Evolutionary conservation across 805 yeast genomes (phyloP).

Genomic region (Clavispora vitiphila): DNA sequence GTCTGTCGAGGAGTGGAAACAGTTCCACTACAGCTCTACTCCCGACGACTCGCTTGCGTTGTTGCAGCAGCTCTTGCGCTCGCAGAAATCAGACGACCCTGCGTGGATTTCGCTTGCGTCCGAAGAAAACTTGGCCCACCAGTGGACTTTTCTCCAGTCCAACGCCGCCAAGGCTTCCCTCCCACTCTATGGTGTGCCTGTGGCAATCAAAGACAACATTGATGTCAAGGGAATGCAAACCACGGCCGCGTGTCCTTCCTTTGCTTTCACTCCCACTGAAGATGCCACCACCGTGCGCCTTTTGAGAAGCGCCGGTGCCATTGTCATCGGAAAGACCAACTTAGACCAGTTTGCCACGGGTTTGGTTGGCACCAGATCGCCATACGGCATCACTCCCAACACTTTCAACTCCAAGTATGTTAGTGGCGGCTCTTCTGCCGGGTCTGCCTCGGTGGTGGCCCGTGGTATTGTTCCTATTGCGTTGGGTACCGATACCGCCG

Average conservation of each 20-base stretch:
- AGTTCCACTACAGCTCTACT: constrained; percentile 58
- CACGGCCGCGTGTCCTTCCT: constrained; percentile 95
- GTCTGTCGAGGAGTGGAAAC: constrained; percentile 76
- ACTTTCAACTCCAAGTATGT: constrained; percentile 75
- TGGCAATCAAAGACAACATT: constrained; percentile 92
- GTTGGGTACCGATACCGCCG: constrained; percentile 96
- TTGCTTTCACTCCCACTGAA: constrained; percentile 55
- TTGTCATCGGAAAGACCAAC: constrained; percentile 89
- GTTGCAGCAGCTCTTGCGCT: constrained; percentile 41
- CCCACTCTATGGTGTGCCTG: constrained; percentile 89
- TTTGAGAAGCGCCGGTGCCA: constrained; percentile 88
- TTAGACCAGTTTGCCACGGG: constrained; percentile 98
- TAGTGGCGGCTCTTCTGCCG: constrained; percentile 94
- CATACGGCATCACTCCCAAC: constrained; percentile 85
- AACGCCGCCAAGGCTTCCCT: constrained; percentile 47
- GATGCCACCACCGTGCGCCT: constrained; percentile 74
- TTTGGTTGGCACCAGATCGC: constrained; percentile 89
- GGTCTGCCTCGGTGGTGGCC: constrained; percentile 89
- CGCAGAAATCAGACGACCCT: constrained; percentile 61
- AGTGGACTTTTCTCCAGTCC: constrained; percentile 73
- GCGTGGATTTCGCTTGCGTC: constrained; percentile 89
- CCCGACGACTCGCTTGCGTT: constrained; percentile 55
- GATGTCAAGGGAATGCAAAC: constrained; percentile 80
- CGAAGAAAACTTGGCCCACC: constrained; percentile 58
- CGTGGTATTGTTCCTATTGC: constrained; percentile 86